A percentile compares a stretch with the other conserved stretches of the same genome.
These are phyloP conservation scores for Backusella mclennaniae DNA, from an alignment of 192 early-diverging fungal genomes.

Conservation along the genomic window DNA sequence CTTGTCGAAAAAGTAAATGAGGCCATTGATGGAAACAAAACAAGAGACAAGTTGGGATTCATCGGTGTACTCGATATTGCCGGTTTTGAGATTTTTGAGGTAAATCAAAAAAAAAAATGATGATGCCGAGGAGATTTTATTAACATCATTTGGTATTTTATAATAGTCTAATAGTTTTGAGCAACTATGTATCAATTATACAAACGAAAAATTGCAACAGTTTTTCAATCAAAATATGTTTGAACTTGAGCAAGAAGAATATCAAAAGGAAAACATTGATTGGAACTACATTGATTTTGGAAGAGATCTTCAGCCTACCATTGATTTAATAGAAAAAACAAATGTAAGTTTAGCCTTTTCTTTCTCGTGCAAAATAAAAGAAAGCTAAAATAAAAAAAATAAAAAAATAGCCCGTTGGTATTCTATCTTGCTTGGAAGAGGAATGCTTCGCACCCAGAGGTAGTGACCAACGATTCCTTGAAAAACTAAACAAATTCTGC, in stretches of 20 bases:
- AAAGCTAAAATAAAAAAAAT: not conserved
- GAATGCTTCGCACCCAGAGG: slow-evolving; percentile 98
- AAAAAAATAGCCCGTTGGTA: slow-evolving; percentile 76
- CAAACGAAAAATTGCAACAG: slow-evolving; percentile 97
- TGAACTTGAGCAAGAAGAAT: slow-evolving; percentile 98
- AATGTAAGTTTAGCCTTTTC: slow-evolving; percentile 53
- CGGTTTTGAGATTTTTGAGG: slow-evolving; percentile 98
- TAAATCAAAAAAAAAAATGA: slow-evolving; percentile 21
- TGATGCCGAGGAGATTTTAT: not conserved
- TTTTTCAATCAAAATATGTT: slow-evolving; percentile 99
- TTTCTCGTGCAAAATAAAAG: no score
- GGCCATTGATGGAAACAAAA: slow-evolving; percentile 57
- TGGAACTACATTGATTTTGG: slow-evolving; percentile 99
- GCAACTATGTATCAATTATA: slow-evolving; percentile 99
- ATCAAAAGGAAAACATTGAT: slow-evolving; percentile 93
- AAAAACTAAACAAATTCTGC: slow-evolving; percentile 90
- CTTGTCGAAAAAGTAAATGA: slow-evolving; percentile 89
- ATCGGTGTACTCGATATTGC: slow-evolving; percentile 99
- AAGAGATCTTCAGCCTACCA: slow-evolving; percentile 95
- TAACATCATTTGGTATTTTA: slow-evolving; percentile 15
- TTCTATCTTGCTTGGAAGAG: slow-evolving; percentile 94
- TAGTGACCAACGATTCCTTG: slow-evolving; percentile 91
- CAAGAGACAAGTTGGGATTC: slow-evolving; percentile 75
- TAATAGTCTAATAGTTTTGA: slow-evolving; percentile 91
- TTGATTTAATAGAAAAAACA: slow-evolving; percentile 96